phyloP scores from a whole-genome alignment of 192 early-diverging fungal genomes.

The Linnemannia hyalina region DNA sequence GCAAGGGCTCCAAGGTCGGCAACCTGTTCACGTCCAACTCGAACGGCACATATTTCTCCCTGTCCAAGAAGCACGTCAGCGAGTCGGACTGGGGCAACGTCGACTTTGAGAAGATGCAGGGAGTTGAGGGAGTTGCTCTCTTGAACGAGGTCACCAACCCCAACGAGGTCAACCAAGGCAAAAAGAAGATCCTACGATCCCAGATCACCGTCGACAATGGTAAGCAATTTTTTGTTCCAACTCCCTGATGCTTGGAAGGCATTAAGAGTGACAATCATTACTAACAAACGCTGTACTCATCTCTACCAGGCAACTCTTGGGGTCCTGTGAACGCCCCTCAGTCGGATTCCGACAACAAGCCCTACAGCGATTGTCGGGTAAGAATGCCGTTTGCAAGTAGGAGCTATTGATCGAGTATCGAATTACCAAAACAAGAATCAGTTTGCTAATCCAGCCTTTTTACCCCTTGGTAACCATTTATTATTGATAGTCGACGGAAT shows the following conservation, averaged over 20 bases:
- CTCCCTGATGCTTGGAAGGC: neutral
- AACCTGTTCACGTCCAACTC: slow-evolving; percentile 92
- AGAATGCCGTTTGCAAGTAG: neutral
- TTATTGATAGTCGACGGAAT: slow-evolving; percentile 50
- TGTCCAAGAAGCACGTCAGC: slow-evolving; percentile 80
- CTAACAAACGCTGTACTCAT: neutral
- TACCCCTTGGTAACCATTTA: neutral
- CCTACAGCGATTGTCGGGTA: slow-evolving; percentile 52
- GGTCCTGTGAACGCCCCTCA: slow-evolving; percentile 45
- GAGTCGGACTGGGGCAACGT: slow-evolving; percentile 81
- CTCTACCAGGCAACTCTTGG: slow-evolving; percentile 8
- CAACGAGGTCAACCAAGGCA: slow-evolving; percentile 63
- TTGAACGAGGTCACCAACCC: slow-evolving; percentile 85
- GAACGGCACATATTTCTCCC: slow-evolving; percentile 86
- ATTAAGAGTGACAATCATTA: neutral
- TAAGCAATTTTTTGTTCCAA: neutral
- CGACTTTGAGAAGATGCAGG: slow-evolving; percentile 94
- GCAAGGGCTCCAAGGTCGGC: slow-evolving; percentile 77
- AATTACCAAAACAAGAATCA: neutral
- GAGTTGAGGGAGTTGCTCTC: slow-evolving; percentile 86
- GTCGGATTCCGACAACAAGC: slow-evolving; percentile 51
- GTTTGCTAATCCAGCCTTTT: too few relatives aligned
- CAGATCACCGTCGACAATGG: slow-evolving; percentile 89
- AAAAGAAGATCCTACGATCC: slow-evolving; percentile 73
- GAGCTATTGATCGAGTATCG: too few relatives aligned